Evolutionary conservation across 2,329 filamentous ascomycete species (phyloP).

Genomic region (Aureobasidium sp.): DNA sequence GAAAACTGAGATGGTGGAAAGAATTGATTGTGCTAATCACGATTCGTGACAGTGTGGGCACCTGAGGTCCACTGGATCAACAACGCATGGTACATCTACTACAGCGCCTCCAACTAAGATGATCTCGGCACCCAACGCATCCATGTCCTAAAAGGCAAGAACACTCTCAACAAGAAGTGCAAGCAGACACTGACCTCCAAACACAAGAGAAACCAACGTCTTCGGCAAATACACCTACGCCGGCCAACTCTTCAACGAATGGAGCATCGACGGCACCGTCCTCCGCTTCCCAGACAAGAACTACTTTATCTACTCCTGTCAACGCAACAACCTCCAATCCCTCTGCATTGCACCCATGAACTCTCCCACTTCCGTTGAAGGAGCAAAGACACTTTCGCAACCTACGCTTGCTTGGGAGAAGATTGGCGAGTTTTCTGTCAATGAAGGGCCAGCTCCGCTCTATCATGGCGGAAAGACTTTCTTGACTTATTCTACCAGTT

Average conservation of each 20-base stretch:
- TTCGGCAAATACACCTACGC: conserved; percentile 45
- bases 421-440: conserved; percentile 38
- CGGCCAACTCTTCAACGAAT: conserved; percentile 35
- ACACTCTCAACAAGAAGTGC: background rate
- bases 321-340: conserved; percentile 33
- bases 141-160: conserved; percentile 44
- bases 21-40: too few species aligned
- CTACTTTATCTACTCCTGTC: conserved; percentile 46
- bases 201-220: conserved; percentile 39
- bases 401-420: conserved; percentile 46
- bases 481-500: conserved; percentile 47
- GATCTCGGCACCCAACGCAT: conserved; percentile 42
- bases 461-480: conserved; percentile 48
- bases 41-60: conserved; percentile 42
- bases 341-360: conserved; percentile 35
- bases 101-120: conserved; percentile 37
- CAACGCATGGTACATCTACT: conserved; percentile 48
- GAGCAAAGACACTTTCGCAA: conserved; percentile 42
- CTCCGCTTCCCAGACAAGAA: conserved; percentile 40
- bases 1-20: too few species aligned
- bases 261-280: conserved; percentile 44
- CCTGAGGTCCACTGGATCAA: conserved; percentile 48
- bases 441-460: conserved; percentile 48
- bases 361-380: conserved; percentile 37
- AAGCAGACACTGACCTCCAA: background rate